phyloP scores from a whole-genome alignment of 2,329 filamentous ascomycete species.

The Exophiala spinifera region DNA sequence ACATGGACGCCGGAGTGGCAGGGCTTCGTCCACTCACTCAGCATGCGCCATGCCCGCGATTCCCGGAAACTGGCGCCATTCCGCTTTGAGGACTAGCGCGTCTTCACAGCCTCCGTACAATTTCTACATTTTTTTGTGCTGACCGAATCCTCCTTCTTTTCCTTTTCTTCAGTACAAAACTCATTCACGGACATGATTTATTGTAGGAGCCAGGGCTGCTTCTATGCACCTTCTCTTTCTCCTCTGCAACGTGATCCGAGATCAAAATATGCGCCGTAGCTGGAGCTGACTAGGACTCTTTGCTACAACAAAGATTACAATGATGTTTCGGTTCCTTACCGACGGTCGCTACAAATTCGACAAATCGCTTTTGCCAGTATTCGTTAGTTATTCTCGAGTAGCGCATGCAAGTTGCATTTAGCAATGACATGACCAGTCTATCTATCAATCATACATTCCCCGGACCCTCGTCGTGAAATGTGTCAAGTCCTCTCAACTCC shows the following conservation, averaged over 20 bases:
- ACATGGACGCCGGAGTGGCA: neutral
- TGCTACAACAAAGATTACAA: constrained; percentile 39
- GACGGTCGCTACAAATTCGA: constrained; percentile 59
- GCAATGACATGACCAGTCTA: constrained; percentile 1
- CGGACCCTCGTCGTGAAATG: neutral
- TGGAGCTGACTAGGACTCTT: constrained; percentile 59
- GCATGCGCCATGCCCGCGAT: constrained; percentile 7
- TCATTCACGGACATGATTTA: constrained; percentile 63
- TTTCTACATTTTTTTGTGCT: constrained; percentile 23
- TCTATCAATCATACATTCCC: constrained; percentile 7
- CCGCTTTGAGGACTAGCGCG: constrained; percentile 6
- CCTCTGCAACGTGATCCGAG: constrained; percentile 64
- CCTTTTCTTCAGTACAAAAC: constrained; percentile 44
- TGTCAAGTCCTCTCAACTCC: constrained; percentile 8
- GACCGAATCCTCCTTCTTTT: constrained; percentile 28
- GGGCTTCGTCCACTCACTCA: constrained; percentile 1
- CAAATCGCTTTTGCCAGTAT: neutral
- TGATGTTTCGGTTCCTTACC: constrained; percentile 65
- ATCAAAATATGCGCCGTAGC: constrained; percentile 57
- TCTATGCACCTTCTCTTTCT: constrained; percentile 45
- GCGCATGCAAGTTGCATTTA: neutral
- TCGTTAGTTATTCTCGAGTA: neutral
- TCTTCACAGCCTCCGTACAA: constrained; percentile 20
- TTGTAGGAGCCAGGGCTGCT: constrained; percentile 57
- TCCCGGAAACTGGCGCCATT: constrained; percentile 12